These are phyloP conservation scores for Neurospora intermedia DNA, from an alignment of 495 filamentous ascomycete species.

Conservation along the genomic window DNA sequence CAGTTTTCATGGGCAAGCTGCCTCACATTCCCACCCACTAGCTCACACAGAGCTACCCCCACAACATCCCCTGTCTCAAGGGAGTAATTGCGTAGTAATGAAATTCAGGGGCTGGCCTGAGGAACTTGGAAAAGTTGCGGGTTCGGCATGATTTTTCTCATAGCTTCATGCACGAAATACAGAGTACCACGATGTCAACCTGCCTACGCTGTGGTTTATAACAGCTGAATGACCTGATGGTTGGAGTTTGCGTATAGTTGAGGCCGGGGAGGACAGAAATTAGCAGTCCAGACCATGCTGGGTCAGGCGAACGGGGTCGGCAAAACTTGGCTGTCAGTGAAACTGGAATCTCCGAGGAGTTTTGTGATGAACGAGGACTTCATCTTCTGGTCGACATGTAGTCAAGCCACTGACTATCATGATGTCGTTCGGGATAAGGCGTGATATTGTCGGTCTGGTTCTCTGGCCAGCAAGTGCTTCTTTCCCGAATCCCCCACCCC, in stretches of 20 bases:
- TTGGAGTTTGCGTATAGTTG: not conserved
- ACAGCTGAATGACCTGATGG: not conserved
- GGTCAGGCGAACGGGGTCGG: not conserved
- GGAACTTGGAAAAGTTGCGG: not conserved
- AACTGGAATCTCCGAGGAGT: not conserved
- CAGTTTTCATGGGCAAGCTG: not conserved
- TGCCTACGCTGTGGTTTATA: not conserved
- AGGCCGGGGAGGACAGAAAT: not conserved
- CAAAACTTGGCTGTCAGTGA: not conserved
- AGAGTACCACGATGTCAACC: not conserved
- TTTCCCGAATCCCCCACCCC: not conserved
- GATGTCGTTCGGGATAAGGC: not conserved
- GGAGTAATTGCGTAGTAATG: not conserved
- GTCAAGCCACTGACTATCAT: not conserved
- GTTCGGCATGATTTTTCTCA: not conserved
- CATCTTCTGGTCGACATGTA: not conserved
- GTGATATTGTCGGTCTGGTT: not conserved
- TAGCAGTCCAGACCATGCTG: not conserved
- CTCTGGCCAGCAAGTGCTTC: not conserved
- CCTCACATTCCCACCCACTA: not conserved
- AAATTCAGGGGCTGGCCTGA: not conserved
- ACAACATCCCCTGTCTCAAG: not conserved
- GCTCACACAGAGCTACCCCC: not conserved
- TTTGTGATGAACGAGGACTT: not conserved
- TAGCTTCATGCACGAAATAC: not conserved